Conservation (phyloP, 192 early-diverging fungal species). For the Thoreauomyces humboldtii region DNA sequence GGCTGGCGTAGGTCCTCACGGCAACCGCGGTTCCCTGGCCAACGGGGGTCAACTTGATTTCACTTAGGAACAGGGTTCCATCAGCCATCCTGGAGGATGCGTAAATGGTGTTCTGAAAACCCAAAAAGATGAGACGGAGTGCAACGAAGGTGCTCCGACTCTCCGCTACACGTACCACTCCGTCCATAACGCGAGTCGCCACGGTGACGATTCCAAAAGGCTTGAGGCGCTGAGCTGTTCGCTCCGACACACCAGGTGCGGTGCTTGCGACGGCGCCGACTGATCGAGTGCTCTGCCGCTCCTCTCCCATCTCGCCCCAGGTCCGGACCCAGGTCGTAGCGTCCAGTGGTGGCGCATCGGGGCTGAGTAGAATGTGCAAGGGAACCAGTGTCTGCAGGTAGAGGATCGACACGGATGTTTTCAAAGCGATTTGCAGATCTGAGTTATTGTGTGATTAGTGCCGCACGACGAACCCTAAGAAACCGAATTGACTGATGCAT, state of each 20-base stretch:
- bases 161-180: conserved; percentile 46
- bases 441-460: not conserved
- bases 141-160: not conserved
- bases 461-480: too few species aligned
- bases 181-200: conserved; percentile 56
- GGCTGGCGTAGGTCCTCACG: conserved; percentile 29
- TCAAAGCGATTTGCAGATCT: conserved; percentile 69
- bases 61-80: conserved; percentile 58
- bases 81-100: conserved; percentile 54
- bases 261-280: too few species aligned
- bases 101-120: conserved; percentile 47
- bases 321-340: conserved; percentile 12
- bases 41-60: conserved; percentile 45
- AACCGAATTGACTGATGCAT: not conserved
- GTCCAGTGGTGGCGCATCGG: conserved; percentile 5
- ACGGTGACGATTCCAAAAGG: conserved; percentile 67
- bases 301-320: conserved; percentile 16
- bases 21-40: conserved; percentile 3
- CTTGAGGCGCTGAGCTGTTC: too few species aligned
- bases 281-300: not conserved
- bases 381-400: conserved; percentile 70
- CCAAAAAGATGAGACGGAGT: not conserved
- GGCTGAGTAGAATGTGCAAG: conserved; percentile 44
- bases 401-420: conserved; percentile 61
- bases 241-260: too few species aligned